These are phyloP conservation scores for Penicillium samsonianum DNA, from an alignment of 495 filamentous ascomycete species.

Conservation along the genomic window DNA sequence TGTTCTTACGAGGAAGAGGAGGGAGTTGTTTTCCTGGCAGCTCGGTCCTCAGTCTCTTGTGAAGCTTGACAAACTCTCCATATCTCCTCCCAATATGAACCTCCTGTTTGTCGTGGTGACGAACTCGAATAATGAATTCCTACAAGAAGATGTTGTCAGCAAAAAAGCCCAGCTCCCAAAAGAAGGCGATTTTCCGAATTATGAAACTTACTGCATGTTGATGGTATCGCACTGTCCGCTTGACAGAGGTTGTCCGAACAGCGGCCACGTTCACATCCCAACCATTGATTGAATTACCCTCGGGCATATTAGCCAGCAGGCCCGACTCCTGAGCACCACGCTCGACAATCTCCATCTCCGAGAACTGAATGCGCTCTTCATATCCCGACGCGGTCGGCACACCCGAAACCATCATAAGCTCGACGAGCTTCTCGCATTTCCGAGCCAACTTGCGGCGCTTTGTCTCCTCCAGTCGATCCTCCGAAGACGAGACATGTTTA, in stretches of 20 bases:
- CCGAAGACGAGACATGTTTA: slow-evolving; percentile 94
- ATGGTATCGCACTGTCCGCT: slow-evolving; percentile 86
- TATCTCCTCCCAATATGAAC: slow-evolving; percentile 82
- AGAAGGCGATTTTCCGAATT: slow-evolving; percentile 1
- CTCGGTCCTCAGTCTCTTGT: slow-evolving; percentile 78
- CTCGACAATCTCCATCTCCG: slow-evolving; percentile 95
- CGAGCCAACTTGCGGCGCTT: slow-evolving; percentile 88
- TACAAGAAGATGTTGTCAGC: slow-evolving; percentile 33
- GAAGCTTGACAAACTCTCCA: slow-evolving; percentile 79
- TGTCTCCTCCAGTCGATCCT: slow-evolving; percentile 93
- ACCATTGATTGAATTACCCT: slow-evolving; percentile 87
- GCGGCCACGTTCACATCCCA: slow-evolving; percentile 98
- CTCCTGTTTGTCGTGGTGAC: slow-evolving; percentile 67
- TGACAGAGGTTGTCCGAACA: slow-evolving; percentile 75
- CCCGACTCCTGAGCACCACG: slow-evolving; percentile 89
- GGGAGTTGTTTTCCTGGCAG: slow-evolving; percentile 90
- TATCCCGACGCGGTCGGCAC: slow-evolving; percentile 95
- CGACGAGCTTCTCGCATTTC: slow-evolving; percentile 92
- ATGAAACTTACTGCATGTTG: slow-evolving; percentile 75
- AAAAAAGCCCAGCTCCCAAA: background rate
- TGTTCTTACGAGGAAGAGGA: slow-evolving; percentile 87
- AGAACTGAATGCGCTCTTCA: slow-evolving; percentile 93
- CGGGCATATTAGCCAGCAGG: slow-evolving; percentile 77
- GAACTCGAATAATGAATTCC: slow-evolving; percentile 90
- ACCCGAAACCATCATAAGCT: slow-evolving; percentile 99